A percentile compares a stretch with the other conserved stretches of the same genome.
Conservation (phyloP, 2,329 filamentous ascomycete species). For the Eutypella sp. region DNA sequence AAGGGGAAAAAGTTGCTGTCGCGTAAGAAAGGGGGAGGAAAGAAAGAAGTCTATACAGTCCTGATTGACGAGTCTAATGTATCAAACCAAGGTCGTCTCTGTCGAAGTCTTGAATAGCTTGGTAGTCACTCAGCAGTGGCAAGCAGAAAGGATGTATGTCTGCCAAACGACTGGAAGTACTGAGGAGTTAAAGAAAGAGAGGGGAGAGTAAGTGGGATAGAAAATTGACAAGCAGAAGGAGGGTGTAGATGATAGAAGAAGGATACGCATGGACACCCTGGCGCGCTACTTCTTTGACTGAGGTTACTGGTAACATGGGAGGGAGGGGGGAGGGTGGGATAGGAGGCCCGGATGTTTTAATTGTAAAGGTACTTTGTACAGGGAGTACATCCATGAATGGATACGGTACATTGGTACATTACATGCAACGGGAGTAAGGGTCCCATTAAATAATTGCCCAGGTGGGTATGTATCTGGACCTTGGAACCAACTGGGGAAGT, state of each 20-base stretch:
- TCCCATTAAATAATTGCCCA: background rate
- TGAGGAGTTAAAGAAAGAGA: background rate
- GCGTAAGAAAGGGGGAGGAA: conserved; percentile 8
- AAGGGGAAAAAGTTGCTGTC: conserved; percentile 7
- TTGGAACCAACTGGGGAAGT: background rate
- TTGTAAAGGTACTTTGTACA: too few species aligned
- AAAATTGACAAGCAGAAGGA: background rate
- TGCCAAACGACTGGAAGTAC: background rate
- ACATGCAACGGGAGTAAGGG: background rate
- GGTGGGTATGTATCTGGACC: too few species aligned
- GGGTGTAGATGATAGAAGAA: background rate
- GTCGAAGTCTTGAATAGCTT: background rate
- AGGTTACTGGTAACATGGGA: too few species aligned
- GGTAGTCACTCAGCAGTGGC: background rate
- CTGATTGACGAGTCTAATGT: conserved; percentile 10
- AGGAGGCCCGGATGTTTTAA: too few species aligned
- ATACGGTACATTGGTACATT: too few species aligned
- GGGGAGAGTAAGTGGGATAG: background rate
- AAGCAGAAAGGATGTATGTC: background rate
- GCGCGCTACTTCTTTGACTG: too few species aligned
- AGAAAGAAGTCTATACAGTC: conserved; percentile 10
- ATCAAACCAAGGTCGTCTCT: background rate
- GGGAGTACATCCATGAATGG: too few species aligned
- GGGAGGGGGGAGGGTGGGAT: too few species aligned
- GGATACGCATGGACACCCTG: too few species aligned